Evolutionary conservation across 2,329 filamentous ascomycete genomes (phyloP).

Genomic region (Talaromyces sp.): DNA sequence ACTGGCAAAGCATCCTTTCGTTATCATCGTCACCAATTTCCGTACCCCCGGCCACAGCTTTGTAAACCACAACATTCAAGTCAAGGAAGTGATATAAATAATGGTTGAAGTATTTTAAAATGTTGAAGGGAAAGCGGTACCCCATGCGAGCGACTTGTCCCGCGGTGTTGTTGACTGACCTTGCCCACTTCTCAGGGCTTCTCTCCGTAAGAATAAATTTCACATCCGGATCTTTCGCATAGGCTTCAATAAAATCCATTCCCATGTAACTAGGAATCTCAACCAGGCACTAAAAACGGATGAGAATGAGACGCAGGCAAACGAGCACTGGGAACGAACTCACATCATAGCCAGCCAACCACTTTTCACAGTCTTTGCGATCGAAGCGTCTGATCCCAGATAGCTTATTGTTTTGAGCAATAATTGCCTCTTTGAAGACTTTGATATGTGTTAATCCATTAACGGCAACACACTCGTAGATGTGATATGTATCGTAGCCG

Average conservation of each 20-base stretch:
- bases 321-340: neutral
- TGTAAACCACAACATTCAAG: slow-evolving; percentile 15
- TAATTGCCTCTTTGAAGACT: slow-evolving; percentile 20
- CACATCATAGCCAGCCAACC: slow-evolving; percentile 25
- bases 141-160: slow-evolving; percentile 7
- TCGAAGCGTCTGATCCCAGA: slow-evolving; percentile 20
- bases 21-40: slow-evolving; percentile 17
- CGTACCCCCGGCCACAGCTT: slow-evolving; percentile 10
- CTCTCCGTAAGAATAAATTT: slow-evolving; percentile 31
- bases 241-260: slow-evolving; percentile 16
- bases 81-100: slow-evolving; percentile 18
- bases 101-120: slow-evolving; percentile 25
- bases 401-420: slow-evolving; percentile 21
- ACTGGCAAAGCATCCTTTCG: slow-evolving; percentile 12
- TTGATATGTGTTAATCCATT: slow-evolving; percentile 18
- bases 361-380: slow-evolving; percentile 20
- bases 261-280: slow-evolving; percentile 27
- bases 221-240: slow-evolving; percentile 24
- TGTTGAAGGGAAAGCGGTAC: slow-evolving; percentile 17
- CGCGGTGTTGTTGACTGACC: slow-evolving; percentile 24
- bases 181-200: slow-evolving; percentile 24
- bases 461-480: slow-evolving; percentile 17
- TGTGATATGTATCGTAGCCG: slow-evolving; percentile 28
- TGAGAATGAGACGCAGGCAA: neutral
- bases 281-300: slow-evolving; percentile 19